Base-by-base conservation (phyloP, 345 rosid genomes). In the Acer saccharum region DNA sequence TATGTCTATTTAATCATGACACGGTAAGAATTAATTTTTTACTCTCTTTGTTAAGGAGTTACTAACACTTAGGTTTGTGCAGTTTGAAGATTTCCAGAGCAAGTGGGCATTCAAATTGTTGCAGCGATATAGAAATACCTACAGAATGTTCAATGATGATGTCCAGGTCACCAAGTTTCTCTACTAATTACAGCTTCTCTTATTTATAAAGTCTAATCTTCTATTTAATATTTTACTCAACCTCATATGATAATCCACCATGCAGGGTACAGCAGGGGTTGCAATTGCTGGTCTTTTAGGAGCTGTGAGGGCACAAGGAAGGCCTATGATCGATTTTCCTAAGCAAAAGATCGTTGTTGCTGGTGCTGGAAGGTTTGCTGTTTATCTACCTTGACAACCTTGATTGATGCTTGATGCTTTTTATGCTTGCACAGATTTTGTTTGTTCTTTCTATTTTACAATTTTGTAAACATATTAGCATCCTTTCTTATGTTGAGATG, bases 71-170 rank as follows among this genome's bases (percentile, higher is more conserved):
- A 23, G 62, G 71, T 77, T 69, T 77, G 69, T 83, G 80, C 87
- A 96, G 98, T 96, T 96, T 83, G 99, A 96, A 87, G 99, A 96
- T 88, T 96, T 96, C 84, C 98, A 96, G 85, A 96, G 99, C 93
- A 96, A 96, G 87, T 96, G 99, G 99, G 99, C 99, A 63, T 92
- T 96, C 87, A 93, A 93, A 90, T 84, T 96, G 79, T 84, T 96
- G 89, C 98, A 92, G 90, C 88, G 97, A 29, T 96, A 92, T 72
- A 91, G 99, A 87, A 80, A 80, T 81, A 79, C 83, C 35, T 89
- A 92, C 76, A 88, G 98, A 81, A 96, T 96, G 99, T 96, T 96
- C 79, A 96, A 96, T 18, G 99, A 96, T 87, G 99, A 96, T 87
- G 99, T 96, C 83, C 98, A 96, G 98, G 98, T 93, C 83, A 77